phyloP scores from a whole-genome alignment of 441 rosid species.

The Capsella rubella region DNA sequence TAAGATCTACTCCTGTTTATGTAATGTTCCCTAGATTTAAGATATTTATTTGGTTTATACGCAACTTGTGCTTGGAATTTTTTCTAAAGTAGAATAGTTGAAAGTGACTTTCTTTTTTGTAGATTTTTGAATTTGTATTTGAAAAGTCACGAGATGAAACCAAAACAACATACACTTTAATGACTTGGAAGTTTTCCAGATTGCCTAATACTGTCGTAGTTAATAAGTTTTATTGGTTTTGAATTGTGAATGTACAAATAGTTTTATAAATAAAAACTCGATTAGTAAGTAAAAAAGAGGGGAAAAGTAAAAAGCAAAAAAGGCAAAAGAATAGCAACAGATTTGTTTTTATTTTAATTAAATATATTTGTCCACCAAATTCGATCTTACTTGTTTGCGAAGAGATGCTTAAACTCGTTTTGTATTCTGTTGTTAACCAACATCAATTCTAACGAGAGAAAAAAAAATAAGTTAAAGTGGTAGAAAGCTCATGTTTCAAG shows the following conservation, averaged over 20 bases:
- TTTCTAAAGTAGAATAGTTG: background rate
- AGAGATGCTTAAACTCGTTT: constrained; percentile 36
- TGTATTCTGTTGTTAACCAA: constrained; percentile 24
- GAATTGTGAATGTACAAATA: background rate
- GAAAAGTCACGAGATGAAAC: background rate
- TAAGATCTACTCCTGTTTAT: background rate
- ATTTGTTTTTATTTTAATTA: background rate
- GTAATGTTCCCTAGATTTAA: background rate
- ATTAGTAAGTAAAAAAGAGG: background rate
- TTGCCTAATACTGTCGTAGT: background rate
- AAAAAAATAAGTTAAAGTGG: constrained; percentile 19
- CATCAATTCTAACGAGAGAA: constrained; percentile 5
- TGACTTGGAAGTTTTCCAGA: background rate
- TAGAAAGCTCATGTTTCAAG: constrained; percentile 41
- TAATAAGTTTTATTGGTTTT: background rate
- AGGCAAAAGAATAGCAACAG: background rate
- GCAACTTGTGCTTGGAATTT: constrained; percentile 21
- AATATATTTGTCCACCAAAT: constrained; percentile 13
- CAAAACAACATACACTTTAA: background rate
- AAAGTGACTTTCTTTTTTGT: constrained; percentile 16
- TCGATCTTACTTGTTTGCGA: constrained; percentile 36
- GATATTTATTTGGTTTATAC: constrained; percentile 4
- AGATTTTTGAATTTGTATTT: background rate
- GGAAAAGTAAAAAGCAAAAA: constrained; percentile 9
- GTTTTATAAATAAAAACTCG: background rate